Percentiles rank a stretch among this genome's conserved stretches.
phyloP scores from a whole-genome alignment of 1,139 yeast species.

The Nadsonia commutata region DNA sequence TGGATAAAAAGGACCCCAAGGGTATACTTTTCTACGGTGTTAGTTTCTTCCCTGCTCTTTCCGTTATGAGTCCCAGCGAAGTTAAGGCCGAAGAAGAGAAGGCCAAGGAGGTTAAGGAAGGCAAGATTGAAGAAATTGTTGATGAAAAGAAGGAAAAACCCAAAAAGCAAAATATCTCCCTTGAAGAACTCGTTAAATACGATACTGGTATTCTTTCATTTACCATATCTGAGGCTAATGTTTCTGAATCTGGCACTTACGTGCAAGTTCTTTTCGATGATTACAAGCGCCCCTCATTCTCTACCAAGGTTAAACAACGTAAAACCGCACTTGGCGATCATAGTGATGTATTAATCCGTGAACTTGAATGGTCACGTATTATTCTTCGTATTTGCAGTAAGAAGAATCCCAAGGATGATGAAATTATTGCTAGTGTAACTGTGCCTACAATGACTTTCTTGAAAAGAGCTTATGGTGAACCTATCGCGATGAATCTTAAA shows the following conservation, averaged over 20 bases:
- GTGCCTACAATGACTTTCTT: conserved; percentile 58
- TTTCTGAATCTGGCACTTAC: conserved; percentile 33
- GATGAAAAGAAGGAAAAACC: conserved; percentile 18
- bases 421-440: conserved; percentile 45
- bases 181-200: conserved; percentile 30
- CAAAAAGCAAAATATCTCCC: conserved; percentile 11
- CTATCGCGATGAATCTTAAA: conserved; percentile 40
- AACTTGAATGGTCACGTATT: conserved; percentile 58
- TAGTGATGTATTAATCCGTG: conserved; percentile 62
- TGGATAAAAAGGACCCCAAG: conserved; percentile 58
- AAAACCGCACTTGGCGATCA: conserved; percentile 37
- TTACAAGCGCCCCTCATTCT: conserved; percentile 46
- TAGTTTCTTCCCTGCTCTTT: conserved; percentile 70
- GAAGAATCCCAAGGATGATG: conserved; percentile 35
- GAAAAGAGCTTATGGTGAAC: conserved; percentile 46
- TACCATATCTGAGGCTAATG: conserved; percentile 44
- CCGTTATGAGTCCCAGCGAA: conserved; percentile 53
- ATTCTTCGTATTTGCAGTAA: conserved; percentile 43
- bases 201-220: conserved; percentile 66
- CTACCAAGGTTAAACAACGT: conserved; percentile 30
- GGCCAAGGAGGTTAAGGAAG: conserved; percentile 15
- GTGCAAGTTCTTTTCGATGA: conserved; percentile 68
- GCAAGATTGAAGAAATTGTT: conserved; percentile 18
- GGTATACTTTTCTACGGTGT: conserved; percentile 62
- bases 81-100: conserved; percentile 37